Evolutionary conservation across 495 filamentous ascomycete genomes (phyloP).

Genomic region (Echria macrotheca): DNA sequence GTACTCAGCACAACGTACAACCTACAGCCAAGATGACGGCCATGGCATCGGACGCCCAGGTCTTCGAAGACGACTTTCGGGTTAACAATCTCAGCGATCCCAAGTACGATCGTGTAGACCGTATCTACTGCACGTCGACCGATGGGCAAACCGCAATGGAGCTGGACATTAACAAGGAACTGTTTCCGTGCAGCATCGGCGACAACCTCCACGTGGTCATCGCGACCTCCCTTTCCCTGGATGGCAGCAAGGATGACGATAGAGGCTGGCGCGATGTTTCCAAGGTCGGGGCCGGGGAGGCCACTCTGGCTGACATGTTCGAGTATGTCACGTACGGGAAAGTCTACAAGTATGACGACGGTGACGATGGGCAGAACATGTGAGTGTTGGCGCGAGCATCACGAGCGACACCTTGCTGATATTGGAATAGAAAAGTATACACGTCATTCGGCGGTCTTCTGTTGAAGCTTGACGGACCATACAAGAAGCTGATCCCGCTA

Average conservation of each 20-base stretch:
- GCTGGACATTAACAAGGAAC: constrained; percentile 90
- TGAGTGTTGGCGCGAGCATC: no score
- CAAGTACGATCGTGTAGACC: constrained; percentile 93
- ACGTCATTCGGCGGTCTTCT: constrained; percentile 88
- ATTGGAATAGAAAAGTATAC: constrained; percentile 69
- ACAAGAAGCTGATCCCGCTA: constrained; percentile 88
- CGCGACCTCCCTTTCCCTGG: constrained; percentile 76
- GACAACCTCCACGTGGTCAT: constrained; percentile 74
- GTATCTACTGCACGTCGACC: constrained; percentile 64
- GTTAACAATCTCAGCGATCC: constrained; percentile 68
- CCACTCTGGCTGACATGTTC: constrained; percentile 80
- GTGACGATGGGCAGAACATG: constrained; percentile 72
- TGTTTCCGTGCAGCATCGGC: constrained; percentile 69
- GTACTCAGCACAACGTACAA: no score
- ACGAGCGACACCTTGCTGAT: no score
- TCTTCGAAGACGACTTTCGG: constrained; percentile 89
- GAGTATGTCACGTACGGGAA: constrained; percentile 98
- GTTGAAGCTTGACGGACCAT: constrained; percentile 85
- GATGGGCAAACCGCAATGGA: constrained; percentile 68
- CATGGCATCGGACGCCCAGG: constrained; percentile 68
- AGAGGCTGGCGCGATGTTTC: constrained; percentile 75
- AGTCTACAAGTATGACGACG: constrained; percentile 95
- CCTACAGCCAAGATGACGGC: constrained; percentile 39
- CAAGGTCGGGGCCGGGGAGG: constrained; percentile 50
- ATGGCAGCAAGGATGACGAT: constrained; percentile 65